Conservation (phyloP, 768 basidiomycete genomes). For the Mycena latifolia region DNA sequence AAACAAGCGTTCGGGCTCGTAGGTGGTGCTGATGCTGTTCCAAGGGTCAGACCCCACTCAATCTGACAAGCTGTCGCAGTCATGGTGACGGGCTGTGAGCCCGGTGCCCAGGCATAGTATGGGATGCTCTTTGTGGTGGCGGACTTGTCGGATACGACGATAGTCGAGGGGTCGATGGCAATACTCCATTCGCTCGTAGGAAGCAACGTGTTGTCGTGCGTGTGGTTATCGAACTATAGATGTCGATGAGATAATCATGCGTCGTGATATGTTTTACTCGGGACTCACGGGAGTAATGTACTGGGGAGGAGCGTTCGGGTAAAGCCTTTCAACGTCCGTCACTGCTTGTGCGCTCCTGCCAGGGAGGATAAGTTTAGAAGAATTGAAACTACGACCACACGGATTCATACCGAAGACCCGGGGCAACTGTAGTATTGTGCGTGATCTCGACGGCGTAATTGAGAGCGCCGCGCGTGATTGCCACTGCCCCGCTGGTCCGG, state of each 20-base stretch:
- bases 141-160: constrained; percentile 48
- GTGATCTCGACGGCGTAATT: constrained; percentile 53
- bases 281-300: constrained; percentile 52
- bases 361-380: not conserved
- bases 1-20: constrained; percentile 48
- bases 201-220: constrained; percentile 52
- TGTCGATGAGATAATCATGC: not conserved
- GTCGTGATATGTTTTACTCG: not conserved
- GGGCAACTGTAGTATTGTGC: constrained; percentile 48
- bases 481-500: constrained; percentile 51
- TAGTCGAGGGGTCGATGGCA: constrained; percentile 54
- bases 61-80: constrained; percentile 53
- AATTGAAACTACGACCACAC: not conserved
- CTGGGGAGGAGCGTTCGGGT: constrained; percentile 50
- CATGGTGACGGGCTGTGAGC: constrained; percentile 54
- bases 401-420: constrained; percentile 46
- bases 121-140: constrained; percentile 44
- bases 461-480: constrained; percentile 51
- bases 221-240: constrained; percentile 55
- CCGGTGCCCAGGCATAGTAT: constrained; percentile 55
- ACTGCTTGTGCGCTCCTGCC: constrained; percentile 54
- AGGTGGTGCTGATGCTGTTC: constrained; percentile 53
- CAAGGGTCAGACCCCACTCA: constrained; percentile 48
- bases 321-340: constrained; percentile 47
- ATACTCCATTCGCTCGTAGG: constrained; percentile 54